phyloP scores from a whole-genome alignment of 2,329 filamentous ascomycete genomes.

The Nemania serpens region DNA sequence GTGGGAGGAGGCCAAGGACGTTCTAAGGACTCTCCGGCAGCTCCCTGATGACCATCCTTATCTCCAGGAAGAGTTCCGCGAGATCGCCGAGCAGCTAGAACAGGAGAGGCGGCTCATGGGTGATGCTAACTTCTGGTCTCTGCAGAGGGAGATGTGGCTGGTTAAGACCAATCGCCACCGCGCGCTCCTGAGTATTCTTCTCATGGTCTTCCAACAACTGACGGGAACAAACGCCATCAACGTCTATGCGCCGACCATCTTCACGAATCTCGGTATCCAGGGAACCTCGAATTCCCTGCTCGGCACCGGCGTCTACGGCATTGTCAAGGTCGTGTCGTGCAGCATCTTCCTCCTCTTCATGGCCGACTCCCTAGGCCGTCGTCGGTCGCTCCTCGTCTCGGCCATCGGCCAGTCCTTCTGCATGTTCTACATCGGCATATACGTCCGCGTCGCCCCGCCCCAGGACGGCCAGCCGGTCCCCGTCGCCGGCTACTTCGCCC shows the following conservation, averaged over 20 bases:
- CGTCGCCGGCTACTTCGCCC: conserved; percentile 66
- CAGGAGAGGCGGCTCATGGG: conserved; percentile 63
- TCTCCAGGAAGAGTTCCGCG: conserved; percentile 62
- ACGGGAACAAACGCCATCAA: conserved; percentile 57
- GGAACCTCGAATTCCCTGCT: conserved; percentile 60
- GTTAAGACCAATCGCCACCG: conserved; percentile 66
- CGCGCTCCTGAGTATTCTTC: conserved; percentile 62
- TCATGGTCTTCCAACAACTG: conserved; percentile 74
- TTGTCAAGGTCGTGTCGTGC: conserved; percentile 65
- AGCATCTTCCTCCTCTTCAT: conserved; percentile 62
- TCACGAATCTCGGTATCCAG: conserved; percentile 43
- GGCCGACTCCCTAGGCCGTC: conserved; percentile 63
- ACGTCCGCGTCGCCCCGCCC: conserved; percentile 63
- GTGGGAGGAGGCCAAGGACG: conserved; percentile 64
- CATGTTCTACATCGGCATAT: conserved; percentile 71
- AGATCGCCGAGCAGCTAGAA: conserved; percentile 66
- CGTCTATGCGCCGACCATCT: conserved; percentile 42
- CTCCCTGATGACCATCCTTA: conserved; percentile 58
- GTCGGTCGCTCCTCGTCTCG: conserved; percentile 61
- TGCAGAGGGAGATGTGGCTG: conserved; percentile 67
- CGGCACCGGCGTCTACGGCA: conserved; percentile 66
- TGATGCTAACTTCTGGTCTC: conserved; percentile 57
- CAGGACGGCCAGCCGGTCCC: conserved; percentile 54
- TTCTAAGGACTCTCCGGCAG: conserved; percentile 61
- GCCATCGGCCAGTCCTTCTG: conserved; percentile 62